phyloP scores from a whole-genome alignment of 148 eudicot genomes.

The Persicaria maculosa region DNA sequence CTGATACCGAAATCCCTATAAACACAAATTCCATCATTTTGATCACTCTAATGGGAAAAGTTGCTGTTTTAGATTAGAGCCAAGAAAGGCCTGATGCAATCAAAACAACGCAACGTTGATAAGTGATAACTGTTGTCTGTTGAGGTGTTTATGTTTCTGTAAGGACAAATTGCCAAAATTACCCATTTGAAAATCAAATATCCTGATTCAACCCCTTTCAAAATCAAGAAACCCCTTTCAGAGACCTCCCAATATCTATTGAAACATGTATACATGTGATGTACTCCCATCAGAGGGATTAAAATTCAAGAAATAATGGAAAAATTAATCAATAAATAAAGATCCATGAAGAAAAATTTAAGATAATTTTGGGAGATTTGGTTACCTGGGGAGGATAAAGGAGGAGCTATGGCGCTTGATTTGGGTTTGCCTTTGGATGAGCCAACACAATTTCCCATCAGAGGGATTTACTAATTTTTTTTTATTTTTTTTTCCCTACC shows the following conservation, averaged over 20 bases:
- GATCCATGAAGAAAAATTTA: neutral
- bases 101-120: no score
- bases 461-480: neutral
- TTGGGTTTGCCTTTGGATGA: neutral
- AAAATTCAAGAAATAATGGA: neutral
- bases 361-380: neutral
- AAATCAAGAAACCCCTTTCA: no score
- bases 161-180: no score
- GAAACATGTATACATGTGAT: neutral
- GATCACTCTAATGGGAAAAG: neutral
- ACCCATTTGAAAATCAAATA: no score
- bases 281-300: neutral
- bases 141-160: no score
- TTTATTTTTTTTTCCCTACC: neutral
- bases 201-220: no score
- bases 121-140: no score
- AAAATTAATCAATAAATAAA: neutral
- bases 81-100: neutral
- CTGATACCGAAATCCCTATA: constrained; percentile 39
- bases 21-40: neutral
- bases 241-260: neutral
- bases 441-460: constrained; percentile 1
- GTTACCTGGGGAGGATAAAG: constrained; percentile 10
- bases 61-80: neutral
- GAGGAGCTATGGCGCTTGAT: neutral